A percentile compares a stretch with the other conserved stretches of the same genome.
Evolutionary conservation across 257 asterid genomes (phyloP).

Genomic region (Petrea volubilis): DNA sequence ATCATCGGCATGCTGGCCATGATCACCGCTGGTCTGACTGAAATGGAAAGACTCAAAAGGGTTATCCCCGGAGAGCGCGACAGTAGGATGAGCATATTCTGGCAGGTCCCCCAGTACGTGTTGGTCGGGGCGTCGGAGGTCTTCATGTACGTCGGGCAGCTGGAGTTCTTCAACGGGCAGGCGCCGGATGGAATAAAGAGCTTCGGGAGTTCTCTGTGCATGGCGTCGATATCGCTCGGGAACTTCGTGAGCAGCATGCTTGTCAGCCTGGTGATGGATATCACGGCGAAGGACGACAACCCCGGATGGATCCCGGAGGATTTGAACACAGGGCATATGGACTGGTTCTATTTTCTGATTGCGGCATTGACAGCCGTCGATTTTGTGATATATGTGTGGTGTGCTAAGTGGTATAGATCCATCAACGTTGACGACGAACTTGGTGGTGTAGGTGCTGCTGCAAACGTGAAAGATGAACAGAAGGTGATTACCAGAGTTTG

Average conservation of each 20-base stretch:
- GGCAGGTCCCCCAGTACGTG: conserved; percentile 78
- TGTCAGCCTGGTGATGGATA: conserved; percentile 58
- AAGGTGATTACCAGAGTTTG: conserved; percentile 32
- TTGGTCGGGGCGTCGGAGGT: conserved; percentile 86
- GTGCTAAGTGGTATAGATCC: conserved; percentile 61
- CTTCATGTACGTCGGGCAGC: conserved; percentile 78
- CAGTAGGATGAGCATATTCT: conserved; percentile 55
- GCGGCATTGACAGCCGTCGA: conserved; percentile 49
- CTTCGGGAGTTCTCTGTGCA: conserved; percentile 74
- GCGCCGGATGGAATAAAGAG: conserved; percentile 89
- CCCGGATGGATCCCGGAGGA: conserved; percentile 78
- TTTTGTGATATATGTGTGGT: conserved; percentile 43
- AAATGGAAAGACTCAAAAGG: conserved; percentile 41
- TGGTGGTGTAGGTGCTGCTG: background rate
- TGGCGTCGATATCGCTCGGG: conserved; percentile 80
- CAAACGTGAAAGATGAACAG: background rate
- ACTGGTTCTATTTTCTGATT: conserved; percentile 61
- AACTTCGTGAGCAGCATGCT: conserved; percentile 71
- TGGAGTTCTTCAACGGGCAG: conserved; percentile 73
- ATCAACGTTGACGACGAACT: conserved; percentile 25
- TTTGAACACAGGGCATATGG: conserved; percentile 60
- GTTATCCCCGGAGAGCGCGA: conserved; percentile 30
- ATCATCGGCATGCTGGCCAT: conserved; percentile 65
- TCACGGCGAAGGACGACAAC: conserved; percentile 36
- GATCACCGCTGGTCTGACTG: conserved; percentile 66